Conservation (phyloP, 2,329 filamentous ascomycete species). For the Calonectria crousiana region DNA sequence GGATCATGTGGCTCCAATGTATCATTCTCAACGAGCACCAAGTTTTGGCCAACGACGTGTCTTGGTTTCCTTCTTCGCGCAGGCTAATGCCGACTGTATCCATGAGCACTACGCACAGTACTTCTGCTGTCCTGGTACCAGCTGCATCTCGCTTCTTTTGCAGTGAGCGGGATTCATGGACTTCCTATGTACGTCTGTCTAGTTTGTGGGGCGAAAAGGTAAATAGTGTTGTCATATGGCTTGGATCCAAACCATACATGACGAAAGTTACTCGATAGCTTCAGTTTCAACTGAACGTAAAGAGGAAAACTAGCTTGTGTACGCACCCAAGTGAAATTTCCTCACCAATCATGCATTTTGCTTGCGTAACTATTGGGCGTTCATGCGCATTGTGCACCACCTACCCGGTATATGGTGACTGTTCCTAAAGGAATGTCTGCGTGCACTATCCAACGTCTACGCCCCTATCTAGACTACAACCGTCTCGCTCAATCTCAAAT, state of each 20-base stretch:
- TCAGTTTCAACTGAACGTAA: neutral
- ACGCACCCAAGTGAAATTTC: fast-evolving
- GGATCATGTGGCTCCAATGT: too few relatives aligned
- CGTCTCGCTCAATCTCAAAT: too few relatives aligned
- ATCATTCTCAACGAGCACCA: neutral
- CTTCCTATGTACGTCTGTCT: too few relatives aligned
- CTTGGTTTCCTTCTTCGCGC: neutral
- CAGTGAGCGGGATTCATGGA: too few relatives aligned
- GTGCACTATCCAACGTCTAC: too few relatives aligned
- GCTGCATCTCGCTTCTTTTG: too few relatives aligned
- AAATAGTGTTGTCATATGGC: too few relatives aligned
- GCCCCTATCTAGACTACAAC: too few relatives aligned
- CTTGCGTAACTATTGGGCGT: neutral
- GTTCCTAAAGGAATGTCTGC: too few relatives aligned
- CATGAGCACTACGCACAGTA: neutral
- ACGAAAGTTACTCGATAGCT: neutral
- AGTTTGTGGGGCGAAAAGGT: too few relatives aligned
- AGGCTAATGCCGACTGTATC: neutral
- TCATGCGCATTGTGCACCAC: neutral
- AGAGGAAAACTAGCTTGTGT: neutral
- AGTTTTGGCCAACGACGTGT: neutral
- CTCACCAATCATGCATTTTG: neutral
- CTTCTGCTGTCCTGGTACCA: neutral
- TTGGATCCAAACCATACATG: neutral
- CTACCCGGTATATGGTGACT: too few relatives aligned